Conservation (phyloP, 805 yeast species). For the Starmera dryadoides region DNA sequence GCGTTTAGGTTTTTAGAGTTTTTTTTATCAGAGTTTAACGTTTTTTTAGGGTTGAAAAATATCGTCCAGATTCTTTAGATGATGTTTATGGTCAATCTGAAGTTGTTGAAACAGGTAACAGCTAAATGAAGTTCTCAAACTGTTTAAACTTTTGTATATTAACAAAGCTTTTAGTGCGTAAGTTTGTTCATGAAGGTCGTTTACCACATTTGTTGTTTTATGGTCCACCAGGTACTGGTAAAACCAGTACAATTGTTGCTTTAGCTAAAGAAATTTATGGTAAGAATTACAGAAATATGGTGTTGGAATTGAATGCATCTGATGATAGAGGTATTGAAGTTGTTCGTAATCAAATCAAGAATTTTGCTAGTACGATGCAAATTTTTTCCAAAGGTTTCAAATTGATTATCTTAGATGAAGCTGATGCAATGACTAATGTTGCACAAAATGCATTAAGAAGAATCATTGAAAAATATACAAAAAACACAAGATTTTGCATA, state of each 20-base stretch:
- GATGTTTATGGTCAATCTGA: constrained; percentile 91
- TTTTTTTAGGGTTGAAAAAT: constrained; percentile 75
- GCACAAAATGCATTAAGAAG: constrained; percentile 81
- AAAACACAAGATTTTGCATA: constrained; percentile 92
- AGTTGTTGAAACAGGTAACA: constrained; percentile 60
- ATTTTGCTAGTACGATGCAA: constrained; percentile 92
- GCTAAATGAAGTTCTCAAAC: too few species aligned
- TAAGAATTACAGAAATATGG: constrained; percentile 75
- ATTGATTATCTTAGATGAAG: constrained; percentile 89
- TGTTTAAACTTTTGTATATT: not conserved
- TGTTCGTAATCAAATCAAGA: constrained; percentile 95
- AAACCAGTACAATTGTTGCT: constrained; percentile 84
- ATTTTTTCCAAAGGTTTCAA: constrained; percentile 84
- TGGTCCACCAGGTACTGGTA: constrained; percentile 95
- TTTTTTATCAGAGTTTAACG: not conserved
- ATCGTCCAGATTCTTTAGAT: constrained; percentile 76
- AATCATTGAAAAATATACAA: constrained; percentile 82
- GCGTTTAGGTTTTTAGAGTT: constrained; percentile 1
- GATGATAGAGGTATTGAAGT: constrained; percentile 98
- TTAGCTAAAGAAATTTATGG: constrained; percentile 87
- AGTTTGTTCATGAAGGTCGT: constrained; percentile 74
- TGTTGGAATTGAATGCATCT: constrained; percentile 88
- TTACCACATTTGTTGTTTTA: constrained; percentile 90
- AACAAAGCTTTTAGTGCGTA: constrained; percentile 38
- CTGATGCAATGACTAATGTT: constrained; percentile 87